Base-by-base conservation (phyloP, 2,329 filamentous ascomycete species). In the Botrytis hyacinthi region DNA sequence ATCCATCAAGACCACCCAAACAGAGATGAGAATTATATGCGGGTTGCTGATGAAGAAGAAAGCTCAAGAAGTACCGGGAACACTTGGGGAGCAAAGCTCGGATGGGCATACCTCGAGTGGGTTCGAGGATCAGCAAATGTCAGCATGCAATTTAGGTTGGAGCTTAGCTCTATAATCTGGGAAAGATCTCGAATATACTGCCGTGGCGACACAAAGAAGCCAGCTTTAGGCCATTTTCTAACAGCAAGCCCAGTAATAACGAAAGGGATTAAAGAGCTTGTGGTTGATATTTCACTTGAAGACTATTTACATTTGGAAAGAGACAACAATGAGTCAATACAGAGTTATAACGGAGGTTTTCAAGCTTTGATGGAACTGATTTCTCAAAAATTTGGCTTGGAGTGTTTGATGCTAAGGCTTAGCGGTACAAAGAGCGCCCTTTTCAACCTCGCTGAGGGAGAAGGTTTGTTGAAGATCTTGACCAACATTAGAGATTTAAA, bases 141-240 rank as follows among this genome's bases (percentile, higher is more conserved):
- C 1, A 51, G 26, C 1, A 26, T 0, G 0, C 65, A 40, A 40
- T 51, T 67, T 4, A 5, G 26, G 16, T 67, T 51, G 22, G 46
- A 67, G 46, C 26, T 67, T 40, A 26, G 65, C 10, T 67, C 22
- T 26, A 14, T n/a, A 1, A 40, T 40, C 10, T 54, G 46, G 46
- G 16, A 22, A 40, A 40, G 32, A 40, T 40, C 46, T n/a, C n/a
- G 4, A 12, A 29, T 67, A 10, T 22, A 40, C 7, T 67, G 22
- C 9, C 0, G 0, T n/a, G 22, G 14, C 22, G 32, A 37, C 6
- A 9, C 1, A 4, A 2, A 37, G 3, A 1, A 37, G 20, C 7
- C 6, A 26, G 14, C 32, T 37, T 26, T 54, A 16, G 32, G 1
- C 0, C 16, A 9, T 0, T 12, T 54, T 18, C 26, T 67, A 9